Base-by-base conservation (phyloP, 495 filamentous ascomycete species). In the Pseudevernia furfuracea region DNA sequence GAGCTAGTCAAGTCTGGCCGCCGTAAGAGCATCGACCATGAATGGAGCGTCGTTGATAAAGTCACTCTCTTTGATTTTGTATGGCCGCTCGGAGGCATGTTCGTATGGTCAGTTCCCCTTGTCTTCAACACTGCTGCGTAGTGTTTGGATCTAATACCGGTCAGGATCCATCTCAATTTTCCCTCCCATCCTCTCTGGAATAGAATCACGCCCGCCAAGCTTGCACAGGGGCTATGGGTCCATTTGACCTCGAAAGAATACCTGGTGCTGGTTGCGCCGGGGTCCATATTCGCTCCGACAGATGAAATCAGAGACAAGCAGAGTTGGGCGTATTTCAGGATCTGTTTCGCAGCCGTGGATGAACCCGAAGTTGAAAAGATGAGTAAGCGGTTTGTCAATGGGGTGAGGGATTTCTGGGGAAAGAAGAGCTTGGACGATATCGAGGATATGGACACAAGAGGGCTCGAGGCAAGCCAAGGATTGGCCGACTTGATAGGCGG, bases 61-160 rank as follows among this genome's bases (percentile, higher is more conserved):
- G 83, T 81, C 0, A 76, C 79, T 41, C 84, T 96, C 69, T 90
- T 84, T 73, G 78, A 84, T 56, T 96, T 94, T 71, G 70, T 78
- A 56, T 88, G 86, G 80, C 93, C 92, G 1, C 82, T 85, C n/a
- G 93, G 86, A 21, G 93, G 93, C 67, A 96, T 96, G 92, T 96
- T 96, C 72, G 74, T 94, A 30, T 97, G 92, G 92, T 55, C 14
- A 21, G 30, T 55, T 21, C 52, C 30, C 25, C 7, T 8, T 19
- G 17, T 19, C 43, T 19, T 19, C 3, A 17, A 32, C 28, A 8
- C 49, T 10, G 49, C 32, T 9, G 8, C 12, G 49, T 53, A n/a
- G n/a, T n/a, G n/a, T 28, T 53, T 28, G 46, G 23, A 14, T 30
- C 52, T 55, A 34, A 55, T n/a, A 25, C 14, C 11, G 21, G 30